phyloP scores from a whole-genome alignment of 2,329 filamentous ascomycete genomes.

The Neonectria neomacrospora region DNA sequence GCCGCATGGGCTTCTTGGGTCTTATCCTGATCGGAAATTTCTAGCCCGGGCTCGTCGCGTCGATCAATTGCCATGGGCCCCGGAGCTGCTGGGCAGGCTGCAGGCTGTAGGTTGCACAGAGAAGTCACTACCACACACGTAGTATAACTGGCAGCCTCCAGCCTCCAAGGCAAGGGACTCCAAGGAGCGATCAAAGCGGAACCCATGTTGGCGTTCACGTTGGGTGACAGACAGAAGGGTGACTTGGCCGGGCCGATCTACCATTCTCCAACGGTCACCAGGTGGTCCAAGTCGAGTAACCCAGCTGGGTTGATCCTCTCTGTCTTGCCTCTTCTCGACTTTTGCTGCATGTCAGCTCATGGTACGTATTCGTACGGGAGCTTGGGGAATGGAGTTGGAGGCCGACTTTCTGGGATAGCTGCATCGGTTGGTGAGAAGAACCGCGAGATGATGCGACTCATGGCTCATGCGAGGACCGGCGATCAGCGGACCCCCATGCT shows the following conservation, averaged over 20 bases:
- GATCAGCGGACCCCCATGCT: constrained; percentile 12
- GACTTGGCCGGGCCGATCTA: background rate
- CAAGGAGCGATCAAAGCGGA: background rate
- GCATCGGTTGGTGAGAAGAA: constrained; percentile 14
- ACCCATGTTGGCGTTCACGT: background rate
- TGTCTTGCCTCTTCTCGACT: background rate
- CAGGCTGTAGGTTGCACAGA: background rate
- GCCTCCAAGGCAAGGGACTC: background rate
- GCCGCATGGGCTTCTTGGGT: constrained; percentile 10
- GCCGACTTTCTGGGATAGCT: constrained; percentile 12
- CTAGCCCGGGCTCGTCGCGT: constrained; percentile 21
- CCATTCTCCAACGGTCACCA: background rate
- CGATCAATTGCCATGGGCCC: constrained; percentile 22
- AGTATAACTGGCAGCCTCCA: background rate
- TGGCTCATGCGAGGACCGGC: constrained; percentile 14
- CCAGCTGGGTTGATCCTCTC: constrained; percentile 4
- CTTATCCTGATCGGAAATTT: constrained; percentile 27
- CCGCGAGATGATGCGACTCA: background rate
- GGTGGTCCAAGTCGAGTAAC: constrained; percentile 3
- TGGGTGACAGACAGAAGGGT: constrained; percentile 1
- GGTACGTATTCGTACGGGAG: background rate
- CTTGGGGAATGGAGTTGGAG: constrained; percentile 2
- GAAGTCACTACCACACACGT: no score
- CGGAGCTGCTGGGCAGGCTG: background rate
- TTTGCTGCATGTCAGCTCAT: constrained; percentile 23